Evolutionary conservation across 306 rosid species (phyloP).

Genomic region (Dryas drummondii): DNA sequence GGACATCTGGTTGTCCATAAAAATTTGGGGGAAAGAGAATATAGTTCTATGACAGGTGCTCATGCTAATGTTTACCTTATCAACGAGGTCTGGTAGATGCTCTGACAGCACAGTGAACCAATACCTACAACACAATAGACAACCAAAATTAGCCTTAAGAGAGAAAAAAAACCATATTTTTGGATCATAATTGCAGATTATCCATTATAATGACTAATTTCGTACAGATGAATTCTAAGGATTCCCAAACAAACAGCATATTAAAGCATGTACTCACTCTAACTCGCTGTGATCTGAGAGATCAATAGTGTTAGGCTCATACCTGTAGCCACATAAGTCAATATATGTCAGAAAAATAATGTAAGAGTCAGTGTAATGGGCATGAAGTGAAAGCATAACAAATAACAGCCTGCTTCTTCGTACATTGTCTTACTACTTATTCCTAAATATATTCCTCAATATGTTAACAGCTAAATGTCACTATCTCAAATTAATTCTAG

Average conservation of each 20-base stretch:
- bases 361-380: neutral
- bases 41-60: neutral
- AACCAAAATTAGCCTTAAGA: conserved; percentile 22
- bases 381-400: neutral
- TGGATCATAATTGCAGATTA: conserved; percentile 7
- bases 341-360: neutral
- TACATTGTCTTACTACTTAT: neutral
- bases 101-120: conserved; percentile 89
- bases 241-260: conserved; percentile 6
- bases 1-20: neutral
- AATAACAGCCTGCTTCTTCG: neutral
- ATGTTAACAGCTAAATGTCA: neutral
- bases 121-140: conserved; percentile 55
- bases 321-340: conserved; percentile 47
- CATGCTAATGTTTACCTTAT: conserved; percentile 55
- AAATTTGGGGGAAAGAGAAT: neutral
- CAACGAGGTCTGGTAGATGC: conserved; percentile 91
- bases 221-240: neutral
- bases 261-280: conserved; percentile 57
- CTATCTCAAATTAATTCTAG: neutral
- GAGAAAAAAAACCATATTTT: conserved; percentile 20
- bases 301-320: conserved; percentile 97
- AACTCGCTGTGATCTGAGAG: conserved; percentile 79
- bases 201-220: neutral
- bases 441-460: no score